Conservation (phyloP, 192 early-diverging fungal genomes). For the Allomyces macrogynus region DNA sequence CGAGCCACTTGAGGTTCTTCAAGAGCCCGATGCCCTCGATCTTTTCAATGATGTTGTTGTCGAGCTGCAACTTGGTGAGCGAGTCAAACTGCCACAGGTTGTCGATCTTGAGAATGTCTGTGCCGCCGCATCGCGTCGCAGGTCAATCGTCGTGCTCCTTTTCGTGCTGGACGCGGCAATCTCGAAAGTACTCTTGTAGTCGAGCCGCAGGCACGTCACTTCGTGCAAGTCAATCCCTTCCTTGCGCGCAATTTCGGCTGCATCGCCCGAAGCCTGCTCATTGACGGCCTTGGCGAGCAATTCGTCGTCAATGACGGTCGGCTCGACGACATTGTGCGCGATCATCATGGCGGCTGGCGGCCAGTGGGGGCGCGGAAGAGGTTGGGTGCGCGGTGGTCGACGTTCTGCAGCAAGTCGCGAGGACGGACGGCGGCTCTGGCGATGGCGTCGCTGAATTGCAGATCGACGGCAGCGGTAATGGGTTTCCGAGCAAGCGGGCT, state of each 20-base stretch:
- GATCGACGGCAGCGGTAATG: too few species aligned
- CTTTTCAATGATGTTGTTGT: conserved; percentile 47
- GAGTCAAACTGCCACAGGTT: conserved; percentile 39
- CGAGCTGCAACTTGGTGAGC: conserved; percentile 38
- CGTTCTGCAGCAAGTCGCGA: too few species aligned
- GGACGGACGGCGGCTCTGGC: too few species aligned
- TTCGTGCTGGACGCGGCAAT: too few species aligned
- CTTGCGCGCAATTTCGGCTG: conserved; percentile 32
- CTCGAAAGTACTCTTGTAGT: conserved; percentile 30
- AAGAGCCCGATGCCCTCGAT: conserved; percentile 39
- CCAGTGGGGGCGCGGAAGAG: too few species aligned
- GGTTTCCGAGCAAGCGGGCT: too few species aligned
- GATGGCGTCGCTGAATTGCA: too few species aligned
- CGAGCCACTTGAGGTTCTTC: conserved; percentile 36
- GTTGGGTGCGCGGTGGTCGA: too few species aligned
- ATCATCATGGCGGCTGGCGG: conserved; percentile 5
- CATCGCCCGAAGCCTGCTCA: conserved; percentile 30
- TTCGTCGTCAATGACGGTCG: conserved; percentile 43
- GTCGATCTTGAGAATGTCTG: conserved; percentile 44
- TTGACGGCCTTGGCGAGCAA: conserved; percentile 31
- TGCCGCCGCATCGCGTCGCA: too few species aligned
- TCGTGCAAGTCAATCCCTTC: conserved; percentile 36
- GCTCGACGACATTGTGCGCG: conserved; percentile 30
- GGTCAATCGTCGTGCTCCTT: too few species aligned
- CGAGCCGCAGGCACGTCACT: conserved; percentile 23